A percentile compares a stretch with the other conserved stretches of the same genome.
Conservation (phyloP, 768 basidiomycete species). For the Russula vinacea region DNA sequence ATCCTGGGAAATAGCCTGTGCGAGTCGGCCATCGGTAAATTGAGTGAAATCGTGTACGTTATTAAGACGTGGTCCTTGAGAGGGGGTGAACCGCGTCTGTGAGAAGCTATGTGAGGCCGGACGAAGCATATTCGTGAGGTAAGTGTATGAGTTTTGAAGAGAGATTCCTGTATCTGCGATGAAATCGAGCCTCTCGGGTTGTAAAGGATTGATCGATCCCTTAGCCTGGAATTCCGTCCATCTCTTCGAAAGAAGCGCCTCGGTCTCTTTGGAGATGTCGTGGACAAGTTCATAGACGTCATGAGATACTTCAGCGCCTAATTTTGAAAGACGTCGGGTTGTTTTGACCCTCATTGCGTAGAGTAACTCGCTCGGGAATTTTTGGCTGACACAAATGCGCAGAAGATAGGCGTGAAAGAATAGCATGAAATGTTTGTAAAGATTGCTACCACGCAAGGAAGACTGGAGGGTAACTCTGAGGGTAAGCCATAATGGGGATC, state of each 20-base stretch:
- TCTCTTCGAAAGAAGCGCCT: constrained; percentile 6
- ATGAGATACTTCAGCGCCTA: constrained; percentile 19
- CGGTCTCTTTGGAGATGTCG: not conserved
- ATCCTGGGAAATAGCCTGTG: not conserved
- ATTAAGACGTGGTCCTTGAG: not conserved
- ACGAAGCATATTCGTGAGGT: constrained; percentile 11
- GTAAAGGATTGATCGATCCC: not conserved
- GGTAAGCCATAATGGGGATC: constrained; percentile 50
- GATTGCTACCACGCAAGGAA: constrained; percentile 21
- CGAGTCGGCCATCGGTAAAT: constrained; percentile 2
- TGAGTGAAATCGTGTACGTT: not conserved
- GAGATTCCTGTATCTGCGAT: constrained; percentile 9
- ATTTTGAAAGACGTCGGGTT: constrained; percentile 30
- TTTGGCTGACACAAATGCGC: constrained; percentile 30
- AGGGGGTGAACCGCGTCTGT: not conserved
- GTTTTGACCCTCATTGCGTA: constrained; percentile 35
- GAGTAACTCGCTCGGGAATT: constrained; percentile 35
- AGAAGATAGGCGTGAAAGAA: constrained; percentile 36
- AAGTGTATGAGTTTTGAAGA: not conserved
- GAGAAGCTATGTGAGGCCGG: not conserved
- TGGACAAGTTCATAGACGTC: not conserved
- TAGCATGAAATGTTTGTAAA: constrained; percentile 50
- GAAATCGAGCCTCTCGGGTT: not conserved
- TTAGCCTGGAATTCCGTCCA: constrained; percentile 14
- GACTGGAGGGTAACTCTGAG: constrained; percentile 45